These are phyloP conservation scores for Botrytis byssoidea DNA, from an alignment of 2,329 filamentous ascomycete species.

Conservation along the genomic window DNA sequence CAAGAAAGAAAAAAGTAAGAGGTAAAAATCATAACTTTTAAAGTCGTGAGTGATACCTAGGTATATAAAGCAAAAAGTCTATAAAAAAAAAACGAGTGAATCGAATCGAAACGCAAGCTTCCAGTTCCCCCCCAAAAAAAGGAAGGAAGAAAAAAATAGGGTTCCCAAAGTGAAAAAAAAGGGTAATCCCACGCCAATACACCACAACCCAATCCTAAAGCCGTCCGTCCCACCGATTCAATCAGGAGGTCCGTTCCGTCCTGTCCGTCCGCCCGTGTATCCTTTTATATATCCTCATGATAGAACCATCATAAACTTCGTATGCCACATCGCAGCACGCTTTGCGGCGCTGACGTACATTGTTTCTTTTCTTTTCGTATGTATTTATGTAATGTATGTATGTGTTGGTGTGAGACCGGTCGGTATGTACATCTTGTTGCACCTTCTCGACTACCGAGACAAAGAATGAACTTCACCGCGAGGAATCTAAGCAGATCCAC, in stretches of 20 bases:
- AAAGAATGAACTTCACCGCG: background rate
- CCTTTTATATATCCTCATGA: constrained; percentile 14
- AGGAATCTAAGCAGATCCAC: background rate
- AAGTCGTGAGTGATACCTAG: background rate
- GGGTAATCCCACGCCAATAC: background rate
- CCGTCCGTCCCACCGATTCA: background rate
- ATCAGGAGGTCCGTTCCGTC: background rate
- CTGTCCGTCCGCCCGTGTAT: background rate
- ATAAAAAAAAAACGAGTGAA: background rate
- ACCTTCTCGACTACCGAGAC: background rate
- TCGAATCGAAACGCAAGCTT: background rate
- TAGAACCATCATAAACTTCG: constrained; percentile 7
- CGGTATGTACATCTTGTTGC: background rate
- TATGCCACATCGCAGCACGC: constrained; percentile 17
- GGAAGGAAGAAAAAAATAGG: background rate
- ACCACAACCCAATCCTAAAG: background rate
- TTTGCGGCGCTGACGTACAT: constrained; percentile 14
- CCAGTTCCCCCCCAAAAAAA: no score
- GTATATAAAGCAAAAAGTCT: background rate
- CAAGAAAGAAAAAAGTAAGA: background rate
- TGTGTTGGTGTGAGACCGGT: background rate
- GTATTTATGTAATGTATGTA: background rate
- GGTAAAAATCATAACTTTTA: background rate
- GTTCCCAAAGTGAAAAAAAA: background rate
- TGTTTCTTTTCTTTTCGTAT: background rate